phyloP scores from a whole-genome alignment of 75 land plant genomes.

The Cryptomeria japonica region DNA sequence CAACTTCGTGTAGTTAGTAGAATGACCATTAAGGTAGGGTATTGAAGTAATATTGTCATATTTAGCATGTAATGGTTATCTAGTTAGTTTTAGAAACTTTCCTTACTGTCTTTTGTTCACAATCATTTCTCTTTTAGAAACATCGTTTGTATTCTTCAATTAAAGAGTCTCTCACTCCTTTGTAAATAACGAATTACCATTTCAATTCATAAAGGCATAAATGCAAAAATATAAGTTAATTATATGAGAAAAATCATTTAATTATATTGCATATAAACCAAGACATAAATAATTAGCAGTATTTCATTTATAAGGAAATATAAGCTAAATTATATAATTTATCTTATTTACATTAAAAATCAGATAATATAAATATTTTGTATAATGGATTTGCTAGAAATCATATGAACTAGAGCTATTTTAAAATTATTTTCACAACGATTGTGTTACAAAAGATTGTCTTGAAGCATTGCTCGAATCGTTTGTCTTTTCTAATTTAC shows the following conservation, averaged over 20 bases:
- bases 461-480: not conserved
- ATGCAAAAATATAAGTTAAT: no score
- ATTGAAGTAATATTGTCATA: no score
- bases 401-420: not conserved
- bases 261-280: not conserved
- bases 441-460: not conserved
- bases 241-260: not conserved
- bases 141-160: no score
- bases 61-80: no score
- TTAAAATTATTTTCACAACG: not conserved
- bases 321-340: not conserved
- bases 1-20: no score
- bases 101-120: no score
- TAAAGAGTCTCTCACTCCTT: no score
- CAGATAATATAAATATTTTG: not conserved
- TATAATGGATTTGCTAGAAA: not conserved
- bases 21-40: no score
- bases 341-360: not conserved
- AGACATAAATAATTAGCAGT: not conserved
- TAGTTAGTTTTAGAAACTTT: no score
- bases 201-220: no score
- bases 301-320: not conserved
- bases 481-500: not conserved
- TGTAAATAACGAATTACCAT: no score
- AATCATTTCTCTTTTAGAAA: no score